Percentiles rank a stretch among this genome's conserved stretches.
phyloP scores from a whole-genome alignment of 768 basidiomycete species.

The Trametes coccinea region DNA sequence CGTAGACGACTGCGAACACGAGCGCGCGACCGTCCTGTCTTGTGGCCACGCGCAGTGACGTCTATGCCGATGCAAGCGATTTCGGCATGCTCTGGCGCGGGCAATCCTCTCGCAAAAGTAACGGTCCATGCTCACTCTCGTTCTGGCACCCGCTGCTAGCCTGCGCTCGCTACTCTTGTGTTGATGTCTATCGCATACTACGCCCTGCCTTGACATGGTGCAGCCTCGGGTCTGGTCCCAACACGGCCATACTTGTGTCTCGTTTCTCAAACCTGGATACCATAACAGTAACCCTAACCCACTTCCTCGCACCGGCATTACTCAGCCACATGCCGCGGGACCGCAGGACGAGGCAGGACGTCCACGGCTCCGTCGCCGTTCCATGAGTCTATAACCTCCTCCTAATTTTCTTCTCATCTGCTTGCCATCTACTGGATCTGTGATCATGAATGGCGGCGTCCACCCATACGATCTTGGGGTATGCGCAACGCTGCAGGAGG shows the following conservation, averaged over 20 bases:
- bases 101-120: background rate
- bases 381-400: background rate
- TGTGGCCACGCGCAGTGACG: background rate
- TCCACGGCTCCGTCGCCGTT: no score
- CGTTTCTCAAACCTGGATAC: background rate
- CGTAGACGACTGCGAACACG: no score
- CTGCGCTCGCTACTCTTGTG: no score
- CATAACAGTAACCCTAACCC: background rate
- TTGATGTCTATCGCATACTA: no score
- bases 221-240: no score
- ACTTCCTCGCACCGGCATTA: background rate
- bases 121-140: no score
- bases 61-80: background rate
- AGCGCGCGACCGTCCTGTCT: no score
- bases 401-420: background rate
- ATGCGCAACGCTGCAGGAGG: slow-evolving; percentile 41
- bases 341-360: no score
- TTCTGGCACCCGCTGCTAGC: no score
- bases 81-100: background rate
- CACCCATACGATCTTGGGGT: slow-evolving; percentile 7
- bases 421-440: background rate
- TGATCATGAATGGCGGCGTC: background rate
- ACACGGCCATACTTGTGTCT: no score
- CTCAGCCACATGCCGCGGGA: background rate
- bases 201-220: no score